phyloP scores from a whole-genome alignment of 805 yeast genomes.

The Wickerhamomyces mucosus region DNA sequence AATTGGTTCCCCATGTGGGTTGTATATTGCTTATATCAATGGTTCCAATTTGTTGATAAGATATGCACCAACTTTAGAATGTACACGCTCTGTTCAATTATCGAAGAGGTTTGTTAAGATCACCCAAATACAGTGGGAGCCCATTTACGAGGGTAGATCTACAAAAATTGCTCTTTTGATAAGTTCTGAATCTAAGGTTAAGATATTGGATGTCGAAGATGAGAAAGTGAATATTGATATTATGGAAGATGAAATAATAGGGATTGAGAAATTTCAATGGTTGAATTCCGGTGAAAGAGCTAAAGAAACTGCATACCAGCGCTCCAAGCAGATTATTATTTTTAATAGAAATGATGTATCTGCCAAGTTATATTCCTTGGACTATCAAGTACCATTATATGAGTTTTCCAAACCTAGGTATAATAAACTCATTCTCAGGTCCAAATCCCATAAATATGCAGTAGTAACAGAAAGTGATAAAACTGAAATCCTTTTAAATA shows the following conservation, averaged over 20 bases:
- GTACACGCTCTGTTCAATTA: conserved; percentile 4
- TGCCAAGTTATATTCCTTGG: conserved; percentile 10
- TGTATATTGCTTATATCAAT: conserved; percentile 9
- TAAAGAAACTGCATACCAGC: conserved; percentile 11
- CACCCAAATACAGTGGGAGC: conserved; percentile 14
- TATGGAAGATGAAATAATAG: conserved; percentile 12
- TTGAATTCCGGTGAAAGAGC: conserved; percentile 2
- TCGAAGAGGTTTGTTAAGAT: conserved; percentile 6
- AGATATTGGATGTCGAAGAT: conserved; percentile 9
- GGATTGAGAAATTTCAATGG: conserved; percentile 12
- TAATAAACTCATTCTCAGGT: no score
- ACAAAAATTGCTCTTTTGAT: conserved; percentile 10
- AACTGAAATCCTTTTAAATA: no score
- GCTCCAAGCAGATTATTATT: conserved; percentile 10
- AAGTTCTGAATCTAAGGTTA: conserved; percentile 2
- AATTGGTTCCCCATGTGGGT: conserved; percentile 8
- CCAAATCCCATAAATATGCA: no score
- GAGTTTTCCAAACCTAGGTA: conserved; percentile 12
- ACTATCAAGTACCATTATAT: conserved; percentile 3
- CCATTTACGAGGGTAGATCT: conserved; percentile 1
- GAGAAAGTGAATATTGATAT: conserved; percentile 7
- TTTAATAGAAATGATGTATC: conserved; percentile 7
- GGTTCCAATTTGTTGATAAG: conserved; percentile 9
- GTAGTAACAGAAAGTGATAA: no score
- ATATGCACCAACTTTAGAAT: conserved; percentile 6